These are phyloP conservation scores for Penicillium pancosmium DNA, from an alignment of 495 filamentous ascomycete species.

Conservation along the genomic window DNA sequence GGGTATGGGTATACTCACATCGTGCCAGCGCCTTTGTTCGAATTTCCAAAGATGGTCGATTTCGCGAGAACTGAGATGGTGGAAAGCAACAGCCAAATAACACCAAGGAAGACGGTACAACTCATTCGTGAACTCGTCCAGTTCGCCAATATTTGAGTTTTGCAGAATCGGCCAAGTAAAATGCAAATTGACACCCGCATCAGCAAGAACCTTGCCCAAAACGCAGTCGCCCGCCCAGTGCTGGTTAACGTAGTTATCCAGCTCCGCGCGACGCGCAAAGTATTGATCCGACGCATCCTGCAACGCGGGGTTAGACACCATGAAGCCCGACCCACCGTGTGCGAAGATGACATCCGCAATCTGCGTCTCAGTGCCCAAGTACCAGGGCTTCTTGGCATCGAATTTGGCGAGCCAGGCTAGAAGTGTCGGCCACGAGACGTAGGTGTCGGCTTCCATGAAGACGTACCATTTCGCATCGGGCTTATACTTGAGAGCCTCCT, in stretches of 20 bases:
- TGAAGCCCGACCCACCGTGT: slow-evolving; percentile 70
- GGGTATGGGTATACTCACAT: slow-evolving; percentile 29
- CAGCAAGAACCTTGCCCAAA: slow-evolving; percentile 58
- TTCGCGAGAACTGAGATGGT: slow-evolving; percentile 48
- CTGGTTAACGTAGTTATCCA: slow-evolving; percentile 54
- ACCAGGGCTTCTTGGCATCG: slow-evolving; percentile 52
- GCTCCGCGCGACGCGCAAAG: slow-evolving; percentile 45
- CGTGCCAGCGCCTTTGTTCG: slow-evolving; percentile 41
- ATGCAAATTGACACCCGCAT: slow-evolving; percentile 53
- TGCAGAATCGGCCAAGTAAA: slow-evolving; percentile 57
- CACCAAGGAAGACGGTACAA: slow-evolving; percentile 56
- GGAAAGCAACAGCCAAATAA: slow-evolving; percentile 56
- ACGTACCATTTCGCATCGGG: slow-evolving; percentile 65
- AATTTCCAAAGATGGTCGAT: slow-evolving; percentile 45
- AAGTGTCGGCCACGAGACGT: slow-evolving; percentile 64
- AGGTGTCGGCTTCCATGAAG: slow-evolving; percentile 72
- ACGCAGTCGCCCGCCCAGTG: slow-evolving; percentile 74
- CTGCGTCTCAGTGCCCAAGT: slow-evolving; percentile 61
- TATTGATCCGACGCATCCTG: slow-evolving; percentile 47
- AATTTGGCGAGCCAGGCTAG: slow-evolving; percentile 57
- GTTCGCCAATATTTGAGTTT: slow-evolving; percentile 46
- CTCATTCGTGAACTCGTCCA: slow-evolving; percentile 43
- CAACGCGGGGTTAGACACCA: slow-evolving; percentile 61
- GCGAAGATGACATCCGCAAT: slow-evolving; percentile 60
- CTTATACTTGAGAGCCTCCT: slow-evolving; percentile 44